phyloP scores from a whole-genome alignment of 1,284 basidiomycete genomes.

The Microstroma glucosiphilum region DNA sequence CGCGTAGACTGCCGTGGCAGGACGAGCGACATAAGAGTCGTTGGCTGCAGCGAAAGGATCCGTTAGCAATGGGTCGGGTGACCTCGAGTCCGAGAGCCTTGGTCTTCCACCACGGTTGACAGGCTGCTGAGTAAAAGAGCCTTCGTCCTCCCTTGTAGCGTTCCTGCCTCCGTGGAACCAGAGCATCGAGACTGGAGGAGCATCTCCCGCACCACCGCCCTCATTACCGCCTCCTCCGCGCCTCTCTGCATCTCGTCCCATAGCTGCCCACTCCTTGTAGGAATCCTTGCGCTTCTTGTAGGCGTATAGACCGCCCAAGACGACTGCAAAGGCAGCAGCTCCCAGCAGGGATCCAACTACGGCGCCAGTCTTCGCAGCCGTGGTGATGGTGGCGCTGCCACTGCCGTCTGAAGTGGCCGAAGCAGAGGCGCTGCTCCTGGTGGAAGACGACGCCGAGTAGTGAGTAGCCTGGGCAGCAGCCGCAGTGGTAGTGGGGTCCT shows the following conservation, averaged over 20 bases:
- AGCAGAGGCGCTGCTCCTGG: not conserved
- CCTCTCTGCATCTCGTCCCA: not conserved
- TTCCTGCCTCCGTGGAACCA: not conserved
- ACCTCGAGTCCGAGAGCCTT: not conserved
- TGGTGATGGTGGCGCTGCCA: slow-evolving; percentile 3
- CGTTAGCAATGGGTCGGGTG: too few species aligned
- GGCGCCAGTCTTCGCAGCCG: slow-evolving; percentile 19
- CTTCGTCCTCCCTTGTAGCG: not conserved
- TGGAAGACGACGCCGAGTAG: not conserved
- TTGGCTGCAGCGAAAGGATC: too few species aligned
- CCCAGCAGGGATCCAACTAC: slow-evolving; percentile 43
- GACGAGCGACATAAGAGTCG: too few species aligned
- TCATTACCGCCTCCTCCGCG: not conserved
- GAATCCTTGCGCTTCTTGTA: slow-evolving; percentile 38
- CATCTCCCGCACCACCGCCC: not conserved
- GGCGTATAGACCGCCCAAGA: slow-evolving; percentile 42
- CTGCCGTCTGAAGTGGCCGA: not conserved
- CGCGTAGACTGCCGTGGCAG: not conserved
- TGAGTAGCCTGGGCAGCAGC: not conserved
- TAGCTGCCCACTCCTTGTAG: slow-evolving; percentile 11
- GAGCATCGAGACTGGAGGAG: not conserved
- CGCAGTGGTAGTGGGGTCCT: not conserved
- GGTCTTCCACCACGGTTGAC: not conserved
- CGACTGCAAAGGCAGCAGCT: slow-evolving; percentile 40
- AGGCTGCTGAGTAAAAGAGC: not conserved